phyloP scores from a whole-genome alignment of 352 stramenopile genomes.

The Phytophthora crassamura region DNA sequence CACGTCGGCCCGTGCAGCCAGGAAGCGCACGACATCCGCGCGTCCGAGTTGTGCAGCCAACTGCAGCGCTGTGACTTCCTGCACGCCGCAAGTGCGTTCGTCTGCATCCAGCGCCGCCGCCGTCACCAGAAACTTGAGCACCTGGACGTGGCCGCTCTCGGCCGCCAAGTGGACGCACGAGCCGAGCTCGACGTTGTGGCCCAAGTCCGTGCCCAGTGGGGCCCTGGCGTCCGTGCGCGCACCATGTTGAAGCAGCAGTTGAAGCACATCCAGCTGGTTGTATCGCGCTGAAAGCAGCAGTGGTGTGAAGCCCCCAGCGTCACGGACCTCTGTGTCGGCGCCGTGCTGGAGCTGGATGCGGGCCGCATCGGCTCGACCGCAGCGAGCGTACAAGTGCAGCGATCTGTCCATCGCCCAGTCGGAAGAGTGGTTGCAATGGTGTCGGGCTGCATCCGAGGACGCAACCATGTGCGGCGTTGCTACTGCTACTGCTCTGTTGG shows the following conservation, averaged over 20 bases:
- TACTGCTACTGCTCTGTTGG: background rate
- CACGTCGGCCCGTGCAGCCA: constrained; percentile 33
- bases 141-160: constrained; percentile 26
- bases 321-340: constrained; percentile 35
- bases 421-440: background rate
- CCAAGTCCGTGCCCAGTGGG: constrained; percentile 12
- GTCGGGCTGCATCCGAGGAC: constrained; percentile 5
- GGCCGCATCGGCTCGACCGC: constrained; percentile 34
- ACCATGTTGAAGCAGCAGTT: constrained; percentile 42
- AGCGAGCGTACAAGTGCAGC: constrained; percentile 46
- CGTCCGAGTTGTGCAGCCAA: constrained; percentile 41
- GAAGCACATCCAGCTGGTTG: constrained; percentile 44
- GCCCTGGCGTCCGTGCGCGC: constrained; percentile 28
- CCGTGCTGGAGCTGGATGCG: constrained; percentile 40
- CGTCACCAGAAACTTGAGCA: constrained; percentile 39
- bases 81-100: constrained; percentile 15
- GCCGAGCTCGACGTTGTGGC: constrained; percentile 14
- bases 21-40: constrained; percentile 33
- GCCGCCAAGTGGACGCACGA: constrained; percentile 32
- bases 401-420: constrained; percentile 41
- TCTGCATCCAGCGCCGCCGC: constrained; percentile 33
- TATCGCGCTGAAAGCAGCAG: constrained; percentile 38
- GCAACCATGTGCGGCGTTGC: background rate
- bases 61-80: constrained; percentile 38
- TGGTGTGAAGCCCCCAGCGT: constrained; percentile 39